phyloP scores from a whole-genome alignment of 106 monocot genomes.

The Posidonia australis region DNA sequence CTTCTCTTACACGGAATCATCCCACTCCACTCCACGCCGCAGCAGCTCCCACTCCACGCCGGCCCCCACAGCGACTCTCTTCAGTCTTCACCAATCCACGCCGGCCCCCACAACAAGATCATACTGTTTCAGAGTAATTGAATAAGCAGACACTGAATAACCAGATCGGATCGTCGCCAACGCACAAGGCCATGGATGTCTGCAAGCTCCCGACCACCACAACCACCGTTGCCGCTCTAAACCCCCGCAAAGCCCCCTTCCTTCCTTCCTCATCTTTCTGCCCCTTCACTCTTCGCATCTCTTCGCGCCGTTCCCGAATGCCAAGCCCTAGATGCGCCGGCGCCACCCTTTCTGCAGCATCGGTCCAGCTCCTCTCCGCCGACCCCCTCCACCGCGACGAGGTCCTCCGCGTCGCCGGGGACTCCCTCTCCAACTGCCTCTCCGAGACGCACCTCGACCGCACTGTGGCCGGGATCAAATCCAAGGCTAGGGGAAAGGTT shows the following conservation, averaged over 20 bases:
- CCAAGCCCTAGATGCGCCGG: neutral
- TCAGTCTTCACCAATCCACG: too few species aligned
- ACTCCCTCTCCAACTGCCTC: slow-evolving; percentile 48
- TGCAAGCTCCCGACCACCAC: neutral
- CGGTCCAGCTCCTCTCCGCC: slow-evolving; percentile 16
- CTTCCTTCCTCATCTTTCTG: slow-evolving; percentile 4
- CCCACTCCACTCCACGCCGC: too few species aligned
- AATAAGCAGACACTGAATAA: neutral
- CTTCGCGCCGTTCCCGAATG: neutral
- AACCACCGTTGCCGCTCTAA: slow-evolving; percentile 2
- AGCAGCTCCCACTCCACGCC: too few species aligned
- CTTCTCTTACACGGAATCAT: too few species aligned
- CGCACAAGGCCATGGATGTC: neutral
- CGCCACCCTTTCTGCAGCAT: neutral
- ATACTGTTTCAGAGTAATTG: too few species aligned
- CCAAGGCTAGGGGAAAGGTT: slow-evolving; percentile 66
- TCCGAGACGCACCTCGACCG: slow-evolving; percentile 72
- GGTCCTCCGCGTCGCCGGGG: slow-evolving; percentile 33
- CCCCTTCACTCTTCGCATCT: too few species aligned
- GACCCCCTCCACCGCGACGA: slow-evolving; percentile 43
- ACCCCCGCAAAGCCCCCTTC: slow-evolving; percentile 13
- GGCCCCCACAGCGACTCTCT: too few species aligned
- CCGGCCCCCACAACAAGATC: too few species aligned
- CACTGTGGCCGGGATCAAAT: slow-evolving; percentile 47
- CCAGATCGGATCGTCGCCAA: too few species aligned